These are phyloP conservation scores for Lepraria neglecta DNA, from an alignment of 495 filamentous ascomycete species.

Conservation along the genomic window DNA sequence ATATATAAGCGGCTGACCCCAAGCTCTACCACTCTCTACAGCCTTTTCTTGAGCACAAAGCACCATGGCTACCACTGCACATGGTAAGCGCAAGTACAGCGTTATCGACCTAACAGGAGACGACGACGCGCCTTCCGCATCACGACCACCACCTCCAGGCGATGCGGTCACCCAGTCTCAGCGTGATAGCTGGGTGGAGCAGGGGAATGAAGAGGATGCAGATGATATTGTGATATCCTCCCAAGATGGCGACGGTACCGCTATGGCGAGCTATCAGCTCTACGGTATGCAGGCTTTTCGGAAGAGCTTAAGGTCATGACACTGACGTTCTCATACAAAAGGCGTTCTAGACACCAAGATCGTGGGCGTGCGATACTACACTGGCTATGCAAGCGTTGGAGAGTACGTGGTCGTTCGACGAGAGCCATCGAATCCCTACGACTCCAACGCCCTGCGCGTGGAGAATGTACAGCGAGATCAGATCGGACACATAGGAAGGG, in stretches of 20 bases:
- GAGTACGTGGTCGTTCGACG: constrained; percentile 64
- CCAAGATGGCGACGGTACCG: constrained; percentile 43
- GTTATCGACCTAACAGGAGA: constrained; percentile 44
- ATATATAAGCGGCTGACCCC: too few species aligned
- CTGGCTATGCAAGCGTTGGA: constrained; percentile 59
- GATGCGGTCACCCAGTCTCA: constrained; percentile 24
- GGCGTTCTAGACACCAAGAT: constrained; percentile 54
- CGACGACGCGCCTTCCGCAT: constrained; percentile 26
- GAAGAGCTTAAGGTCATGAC: neutral
- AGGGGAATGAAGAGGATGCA: constrained; percentile 27
- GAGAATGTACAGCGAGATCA: constrained; percentile 72
- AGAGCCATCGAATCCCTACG: constrained; percentile 68
- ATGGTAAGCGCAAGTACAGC: constrained; percentile 17
- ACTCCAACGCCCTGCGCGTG: constrained; percentile 72
- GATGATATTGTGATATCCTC: constrained; percentile 35
- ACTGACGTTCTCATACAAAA: constrained; percentile 25
- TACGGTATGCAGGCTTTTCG: constrained; percentile 41
- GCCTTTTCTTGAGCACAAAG: neutral
- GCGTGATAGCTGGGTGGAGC: constrained; percentile 28
- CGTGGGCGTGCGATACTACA: constrained; percentile 77
- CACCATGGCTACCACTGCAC: constrained; percentile 3
- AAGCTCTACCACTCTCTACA: too few species aligned
- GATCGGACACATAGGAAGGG: constrained; percentile 72
- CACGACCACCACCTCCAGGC: constrained; percentile 10
- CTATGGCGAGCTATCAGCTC: constrained; percentile 38